These are phyloP conservation scores for Aleurites moluccanus DNA, from an alignment of 441 rosid species.

Conservation along the genomic window DNA sequence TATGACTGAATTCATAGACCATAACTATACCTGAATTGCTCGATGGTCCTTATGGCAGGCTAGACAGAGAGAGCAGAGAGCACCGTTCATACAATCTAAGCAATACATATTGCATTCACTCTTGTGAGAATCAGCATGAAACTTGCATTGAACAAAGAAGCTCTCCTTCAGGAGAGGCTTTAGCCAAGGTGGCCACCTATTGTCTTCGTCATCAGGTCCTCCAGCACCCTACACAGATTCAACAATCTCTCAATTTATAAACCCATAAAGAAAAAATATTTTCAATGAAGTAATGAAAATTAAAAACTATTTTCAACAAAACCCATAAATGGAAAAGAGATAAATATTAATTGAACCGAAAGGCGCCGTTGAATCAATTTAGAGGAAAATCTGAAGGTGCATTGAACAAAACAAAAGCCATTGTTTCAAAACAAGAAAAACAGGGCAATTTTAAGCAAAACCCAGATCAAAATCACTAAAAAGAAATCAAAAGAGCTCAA, in stretches of 20 bases:
- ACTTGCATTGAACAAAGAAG: conserved; percentile 86
- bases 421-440: conserved; percentile 29
- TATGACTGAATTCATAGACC: background rate
- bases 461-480: conserved; percentile 15
- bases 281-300: conserved; percentile 12
- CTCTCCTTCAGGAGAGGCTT: conserved; percentile 70
- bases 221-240: conserved; percentile 54
- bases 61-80: conserved; percentile 83
- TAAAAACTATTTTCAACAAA: background rate
- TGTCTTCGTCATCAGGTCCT: conserved; percentile 76
- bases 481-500: background rate
- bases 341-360: background rate
- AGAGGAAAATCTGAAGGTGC: background rate
- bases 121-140: conserved; percentile 84
- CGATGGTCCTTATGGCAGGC: conserved; percentile 73
- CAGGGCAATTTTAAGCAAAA: conserved; percentile 26
- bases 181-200: conserved; percentile 82
- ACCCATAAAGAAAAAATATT: background rate
- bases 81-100: conserved; percentile 76
- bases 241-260: conserved; percentile 3
- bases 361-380: background rate
- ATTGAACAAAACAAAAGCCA: conserved; percentile 16
- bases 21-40: conserved; percentile 67
- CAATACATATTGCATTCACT: conserved; percentile 96
- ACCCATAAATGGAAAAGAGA: no score